Evolutionary conservation across 2,329 filamentous ascomycete species (phyloP).

Genomic region (Phialophora expanda): DNA sequence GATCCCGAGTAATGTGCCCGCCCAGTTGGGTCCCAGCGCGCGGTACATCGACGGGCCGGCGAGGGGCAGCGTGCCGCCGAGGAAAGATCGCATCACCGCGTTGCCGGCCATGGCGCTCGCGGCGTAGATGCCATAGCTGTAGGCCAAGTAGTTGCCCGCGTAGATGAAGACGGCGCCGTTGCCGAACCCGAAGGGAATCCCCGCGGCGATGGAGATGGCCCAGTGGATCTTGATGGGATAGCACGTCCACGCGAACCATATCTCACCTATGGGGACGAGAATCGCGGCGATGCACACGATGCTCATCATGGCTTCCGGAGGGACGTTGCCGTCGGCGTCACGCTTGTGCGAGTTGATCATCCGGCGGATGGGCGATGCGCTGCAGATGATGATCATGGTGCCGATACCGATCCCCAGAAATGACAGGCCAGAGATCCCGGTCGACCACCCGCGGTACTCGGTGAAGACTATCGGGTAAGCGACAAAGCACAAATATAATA

Average conservation of each 20-base stretch:
- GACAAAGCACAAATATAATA: constrained; percentile 88
- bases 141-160: constrained; percentile 76
- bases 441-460: constrained; percentile 74
- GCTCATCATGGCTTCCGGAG: constrained; percentile 80
- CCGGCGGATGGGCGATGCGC: constrained; percentile 72
- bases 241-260: constrained; percentile 88
- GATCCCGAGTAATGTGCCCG: constrained; percentile 74
- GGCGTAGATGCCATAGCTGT: constrained; percentile 79
- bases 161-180: constrained; percentile 84
- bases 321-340: constrained; percentile 75
- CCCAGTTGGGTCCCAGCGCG: constrained; percentile 74
- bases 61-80: constrained; percentile 79
- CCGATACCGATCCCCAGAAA: constrained; percentile 75
- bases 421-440: constrained; percentile 74
- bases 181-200: constrained; percentile 77
- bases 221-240: constrained; percentile 78
- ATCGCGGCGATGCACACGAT: constrained; percentile 79
- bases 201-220: constrained; percentile 78
- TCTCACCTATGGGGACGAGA: constrained; percentile 75
- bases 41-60: constrained; percentile 75
- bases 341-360: constrained; percentile 77
- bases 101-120: constrained; percentile 82
- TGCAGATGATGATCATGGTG: constrained; percentile 56
- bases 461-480: constrained; percentile 86
- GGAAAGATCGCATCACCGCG: constrained; percentile 70